Base-by-base conservation (phyloP, 768 basidiomycete genomes). In the Strobilomyces confusus region DNA sequence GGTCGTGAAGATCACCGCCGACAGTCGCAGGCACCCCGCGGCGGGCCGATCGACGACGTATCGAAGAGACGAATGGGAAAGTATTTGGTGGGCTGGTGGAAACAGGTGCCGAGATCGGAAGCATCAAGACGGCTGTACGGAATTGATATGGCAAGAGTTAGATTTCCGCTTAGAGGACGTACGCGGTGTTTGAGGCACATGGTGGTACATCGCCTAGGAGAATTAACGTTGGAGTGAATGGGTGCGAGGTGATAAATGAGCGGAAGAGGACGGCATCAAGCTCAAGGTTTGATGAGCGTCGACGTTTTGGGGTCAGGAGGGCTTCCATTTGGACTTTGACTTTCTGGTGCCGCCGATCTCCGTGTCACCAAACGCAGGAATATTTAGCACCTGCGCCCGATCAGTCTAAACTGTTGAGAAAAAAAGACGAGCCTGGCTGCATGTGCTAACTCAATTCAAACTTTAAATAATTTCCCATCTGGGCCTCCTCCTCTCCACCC, bases 381-480 rank as follows among this genome's bases (percentile, higher is more conserved):
- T 30, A 9, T 8, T 40, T 40, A 42, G 38, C 20, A 37, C 14
- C 19, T 48, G 42, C 32, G 36, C 53, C 65, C 65, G 66, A 69
- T 67, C 65, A 56, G 40, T 55, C 58, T 59, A 48, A 55, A 59
- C 49, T n/a, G 44, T 55, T 44, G 41, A 29, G 29, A 29, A 29
- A 29, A 29, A 29, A 29, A 29, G 29, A 32, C 29, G 17, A 17
- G 36, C 44, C 37, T 50, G 38, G 46, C 49, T 51, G 47, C 56
- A 55, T 67, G 65, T 66, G 57, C 58, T 72, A 79, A 78, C 77
- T 77, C 75, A 80, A 80, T 77, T 73, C 73, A 77, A 82, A 83
- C 78, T 77, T 76, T 76, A 80, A 80, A 76, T 74, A 74, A 65
- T 69, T 63, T 60, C 59, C 67, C 58, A 55, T 49, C 58, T 37